phyloP scores from a whole-genome alignment of 2,329 filamentous ascomycete species.

The Huntiella bhutanensis region DNA sequence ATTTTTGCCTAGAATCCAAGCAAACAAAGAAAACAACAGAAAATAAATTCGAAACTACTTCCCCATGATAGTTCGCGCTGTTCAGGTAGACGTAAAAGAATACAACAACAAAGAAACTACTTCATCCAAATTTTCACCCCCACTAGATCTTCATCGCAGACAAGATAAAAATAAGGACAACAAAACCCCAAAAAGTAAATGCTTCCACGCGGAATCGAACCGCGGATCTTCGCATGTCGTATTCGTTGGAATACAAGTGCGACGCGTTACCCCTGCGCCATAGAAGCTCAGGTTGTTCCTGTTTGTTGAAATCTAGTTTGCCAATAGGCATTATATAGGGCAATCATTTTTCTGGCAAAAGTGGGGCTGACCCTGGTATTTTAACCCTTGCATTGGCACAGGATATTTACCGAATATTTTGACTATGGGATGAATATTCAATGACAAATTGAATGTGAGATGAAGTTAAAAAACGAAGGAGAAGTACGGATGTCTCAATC shows the following conservation, averaged over 20 bases:
- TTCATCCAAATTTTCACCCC: neutral
- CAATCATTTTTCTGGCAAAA: neutral
- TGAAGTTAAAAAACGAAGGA: too few species aligned
- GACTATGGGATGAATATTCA: too few species aligned
- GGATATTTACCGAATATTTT: too few species aligned
- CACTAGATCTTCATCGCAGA: neutral
- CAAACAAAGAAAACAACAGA: too few species aligned
- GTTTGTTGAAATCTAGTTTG: neutral
- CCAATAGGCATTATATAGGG: neutral
- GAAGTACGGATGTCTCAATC: too few species aligned
- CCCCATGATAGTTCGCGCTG: too few species aligned
- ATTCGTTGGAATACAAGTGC: conserved; percentile 11
- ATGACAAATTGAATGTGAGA: too few species aligned
- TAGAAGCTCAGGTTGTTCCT: conserved; percentile 10
- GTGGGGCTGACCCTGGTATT: neutral
- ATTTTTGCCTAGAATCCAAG: too few species aligned
- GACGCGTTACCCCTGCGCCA: conserved; percentile 13
- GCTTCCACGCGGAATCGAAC: conserved; percentile 13
- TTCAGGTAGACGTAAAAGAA: neutral
- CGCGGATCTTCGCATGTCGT: conserved; percentile 13
- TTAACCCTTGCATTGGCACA: neutral
- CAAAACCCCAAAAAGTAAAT: neutral
- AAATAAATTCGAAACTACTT: too few species aligned
- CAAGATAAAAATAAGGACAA: neutral
- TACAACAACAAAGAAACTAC: too few species aligned